Percentiles rank a stretch among this genome's conserved stretches.
Conservation (phyloP, 371 early-diverging fungal genomes). For the Mucor piriformis region DNA sequence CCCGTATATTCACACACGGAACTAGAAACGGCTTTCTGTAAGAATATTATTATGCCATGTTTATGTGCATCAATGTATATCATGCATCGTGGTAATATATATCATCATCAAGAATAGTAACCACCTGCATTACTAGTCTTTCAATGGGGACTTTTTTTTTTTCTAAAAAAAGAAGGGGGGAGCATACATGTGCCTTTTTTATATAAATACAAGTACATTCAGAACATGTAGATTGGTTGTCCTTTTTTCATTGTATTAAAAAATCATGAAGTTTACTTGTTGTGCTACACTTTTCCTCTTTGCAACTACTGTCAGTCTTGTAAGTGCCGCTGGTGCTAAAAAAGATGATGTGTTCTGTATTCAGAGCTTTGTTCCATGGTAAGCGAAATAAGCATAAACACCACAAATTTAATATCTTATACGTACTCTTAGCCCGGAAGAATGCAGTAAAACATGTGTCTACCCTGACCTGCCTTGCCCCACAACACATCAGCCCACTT, state of each 20-base stretch:
- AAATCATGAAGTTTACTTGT: not conserved
- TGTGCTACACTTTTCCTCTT: not conserved
- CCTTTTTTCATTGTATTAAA: not conserved
- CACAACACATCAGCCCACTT: not conserved
- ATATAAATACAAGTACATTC: not conserved
- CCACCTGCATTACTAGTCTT: not conserved
- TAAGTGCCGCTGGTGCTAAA: no score
- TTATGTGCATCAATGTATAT: no score
- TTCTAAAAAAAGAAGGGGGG: not conserved
- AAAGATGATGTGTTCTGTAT: conserved; percentile 8
- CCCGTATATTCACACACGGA: not conserved
- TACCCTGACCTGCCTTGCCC: conserved; percentile 19
- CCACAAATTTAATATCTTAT: not conserved
- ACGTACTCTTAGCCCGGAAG: conserved; percentile 1
- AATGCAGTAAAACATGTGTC: conserved; percentile 7
- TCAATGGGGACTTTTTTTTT: not conserved
- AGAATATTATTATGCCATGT: not conserved
- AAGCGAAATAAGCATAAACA: not conserved
- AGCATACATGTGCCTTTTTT: not conserved
- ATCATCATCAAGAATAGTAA: not conserved
- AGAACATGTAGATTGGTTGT: not conserved
- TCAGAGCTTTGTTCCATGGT: conserved; percentile 14
- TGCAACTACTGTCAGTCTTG: not conserved
- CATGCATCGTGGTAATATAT: no score
- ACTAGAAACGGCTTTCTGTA: not conserved